Base-by-base conservation (phyloP, 1,139 yeast species). In the Pichia sp. region DNA sequence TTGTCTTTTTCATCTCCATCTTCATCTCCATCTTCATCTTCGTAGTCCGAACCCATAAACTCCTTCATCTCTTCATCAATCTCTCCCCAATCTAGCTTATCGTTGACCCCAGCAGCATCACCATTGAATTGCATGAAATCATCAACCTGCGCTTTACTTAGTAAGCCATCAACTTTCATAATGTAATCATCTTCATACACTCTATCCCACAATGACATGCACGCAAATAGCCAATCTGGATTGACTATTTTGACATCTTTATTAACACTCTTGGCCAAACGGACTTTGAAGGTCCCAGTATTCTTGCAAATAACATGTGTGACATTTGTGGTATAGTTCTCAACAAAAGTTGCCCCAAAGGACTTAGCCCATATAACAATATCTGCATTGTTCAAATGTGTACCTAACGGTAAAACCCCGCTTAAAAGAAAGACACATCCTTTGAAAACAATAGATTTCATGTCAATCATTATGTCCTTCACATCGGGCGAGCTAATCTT, bases 351-450 rank as follows among this genome's bases (percentile, higher is more conserved):
- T 0, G 95, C 97, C 0, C 98, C 98, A 70, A 92, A 92, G 49
- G 90, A 86, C 46, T 78, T 76, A 23, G 92, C 85, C 97, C 97
- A 90, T 29, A 82, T 79, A 2, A 90, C 97, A 42, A 92, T 85
- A 60, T 87, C 96, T 26, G 86, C 85, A 41, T 73, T 66, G 45
- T 83, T 81, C 26, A 85, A 66, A 48, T 79, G 75, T 5, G 81
- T 72, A 1, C 94, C 94, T 23, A 85, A 61, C 1, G 97, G 97
- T 27, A 92, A 75, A 16, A 90, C 72, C 0, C 97, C 97, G 1
- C 95, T 84, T 56, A 92, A 84, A 29, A 92, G 71, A 46, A 92
- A 77, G 1, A 79, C 78, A 40, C 82, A 75, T 3, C 83, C 92
- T 37, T 73, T 66, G 51, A 92, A 77, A 3, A 87, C 88, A 47